Percentiles rank a stretch among this genome's conserved stretches.
phyloP scores from a whole-genome alignment of 2,329 filamentous ascomycete species.

The Periconia macrospinosa region DNA sequence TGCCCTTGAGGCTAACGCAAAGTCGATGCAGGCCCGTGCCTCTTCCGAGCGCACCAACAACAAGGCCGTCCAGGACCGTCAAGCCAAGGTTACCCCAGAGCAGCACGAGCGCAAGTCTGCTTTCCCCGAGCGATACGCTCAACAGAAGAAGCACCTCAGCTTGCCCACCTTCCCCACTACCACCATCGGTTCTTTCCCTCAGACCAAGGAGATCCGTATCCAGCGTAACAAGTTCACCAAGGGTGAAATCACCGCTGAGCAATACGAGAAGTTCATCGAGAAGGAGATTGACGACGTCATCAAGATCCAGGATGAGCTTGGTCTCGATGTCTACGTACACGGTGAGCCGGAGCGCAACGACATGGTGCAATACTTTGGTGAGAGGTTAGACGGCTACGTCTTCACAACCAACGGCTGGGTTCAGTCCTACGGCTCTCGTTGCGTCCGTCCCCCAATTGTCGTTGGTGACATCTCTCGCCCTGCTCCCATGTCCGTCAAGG shows the following conservation, averaged over 20 bases:
- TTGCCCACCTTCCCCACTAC: conserved; percentile 98
- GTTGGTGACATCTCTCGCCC: conserved; percentile 98
- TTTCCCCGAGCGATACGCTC: conserved; percentile 81
- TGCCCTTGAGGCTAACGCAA: conserved; percentile 94
- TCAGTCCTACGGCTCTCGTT: conserved; percentile 96
- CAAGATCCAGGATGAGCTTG: conserved; percentile 97
- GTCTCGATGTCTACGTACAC: conserved; percentile 95
- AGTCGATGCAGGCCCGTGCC: conserved; percentile 87
- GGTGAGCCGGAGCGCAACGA: conserved; percentile 99
- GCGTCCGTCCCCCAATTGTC: conserved; percentile 96
- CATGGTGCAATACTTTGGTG: conserved; percentile 99
- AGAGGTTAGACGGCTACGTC: conserved; percentile 93
- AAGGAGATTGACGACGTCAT: conserved; percentile 95
- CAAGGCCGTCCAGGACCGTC: conserved; percentile 94
- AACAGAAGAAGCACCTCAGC: conserved; percentile 90
- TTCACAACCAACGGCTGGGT: conserved; percentile 99
- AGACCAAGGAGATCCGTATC: conserved; percentile 97
- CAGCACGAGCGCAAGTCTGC: conserved; percentile 92
- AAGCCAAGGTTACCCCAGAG: conserved; percentile 78
- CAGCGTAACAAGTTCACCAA: conserved; percentile 99
- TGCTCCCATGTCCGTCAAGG: conserved; percentile 98
- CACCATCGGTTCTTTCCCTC: conserved; percentile 98
- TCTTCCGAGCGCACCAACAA: conserved; percentile 96
- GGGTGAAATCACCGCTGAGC: conserved; percentile 85
- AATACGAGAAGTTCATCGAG: conserved; percentile 99